Evolutionary conservation across 768 basidiomycete genomes (phyloP), one percentile per base, ranked within the genome.

Genomic region (Grammothele lineata): DNA sequence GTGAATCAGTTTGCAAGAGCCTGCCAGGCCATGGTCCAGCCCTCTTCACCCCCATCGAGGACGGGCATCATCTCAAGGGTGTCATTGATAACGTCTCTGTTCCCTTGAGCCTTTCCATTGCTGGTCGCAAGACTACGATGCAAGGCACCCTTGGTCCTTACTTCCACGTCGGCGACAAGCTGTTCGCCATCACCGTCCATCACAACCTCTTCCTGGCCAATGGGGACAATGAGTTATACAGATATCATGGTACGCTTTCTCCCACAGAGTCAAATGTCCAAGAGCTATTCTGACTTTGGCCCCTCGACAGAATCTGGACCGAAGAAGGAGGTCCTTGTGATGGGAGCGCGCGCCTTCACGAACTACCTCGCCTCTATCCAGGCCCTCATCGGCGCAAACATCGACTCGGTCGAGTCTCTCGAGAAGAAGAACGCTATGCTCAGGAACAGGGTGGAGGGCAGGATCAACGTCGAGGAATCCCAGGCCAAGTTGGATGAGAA

Each of bases 301-400:
- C n/a, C 47, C 43, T 48, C 21, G 45, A 45, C 33, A 56, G 51
- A n/a, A n/a, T n/a, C 59, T 37, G 44, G 0, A 11, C 62, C 55
- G 2, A 63, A 57, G 62, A 62, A 59, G 55, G 24, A 62, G 15
- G 62, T 63, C 44, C 41, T 63, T 22, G 14, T 62, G 14, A 62
- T 36, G 15, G 35, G 35, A 7, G 17, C 7, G 8, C 7, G n/a
- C 9, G 35, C 35, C 18, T 17, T 36, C n/a, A n/a, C 19, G 19
- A 39, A 62, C 60, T 48, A 35, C 40, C 49, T 60, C 4, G 49
- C 47, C 3, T 62, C 57, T 22, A 59, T 63, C 42, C 45, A 63
- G 40, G 57, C 42, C 40, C 32, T 22, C 23, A 30, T 30, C 14
- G 27, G 27, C 7, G 14, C 27, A 14, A 7, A 7, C 8, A 30